Conservation (phyloP, 495 filamentous ascomycete genomes). For the Parmelia sp. region DNA sequence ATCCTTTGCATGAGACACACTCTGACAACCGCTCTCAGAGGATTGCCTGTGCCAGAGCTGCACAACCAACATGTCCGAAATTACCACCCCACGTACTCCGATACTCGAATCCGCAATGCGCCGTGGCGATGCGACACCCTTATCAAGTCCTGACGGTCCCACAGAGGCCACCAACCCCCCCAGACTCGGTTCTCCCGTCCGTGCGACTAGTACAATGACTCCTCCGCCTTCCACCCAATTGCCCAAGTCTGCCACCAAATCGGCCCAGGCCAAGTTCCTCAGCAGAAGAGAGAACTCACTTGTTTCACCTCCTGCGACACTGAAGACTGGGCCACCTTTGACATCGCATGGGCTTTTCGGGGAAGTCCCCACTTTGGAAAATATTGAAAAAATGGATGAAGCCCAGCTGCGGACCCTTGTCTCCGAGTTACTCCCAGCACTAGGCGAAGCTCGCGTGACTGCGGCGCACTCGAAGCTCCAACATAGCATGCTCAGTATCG, state of each 20-base stretch:
- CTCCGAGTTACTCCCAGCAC: slow-evolving; percentile 43
- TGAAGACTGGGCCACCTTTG: slow-evolving; percentile 45
- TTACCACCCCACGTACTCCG: slow-evolving; percentile 23
- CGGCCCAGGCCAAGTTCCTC: slow-evolving; percentile 2
- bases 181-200: slow-evolving; percentile 15
- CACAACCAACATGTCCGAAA: slow-evolving; percentile 22
- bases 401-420: slow-evolving; percentile 57
- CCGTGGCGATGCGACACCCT: slow-evolving; percentile 10
- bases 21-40: slow-evolving; percentile 4
- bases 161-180: slow-evolving; percentile 7
- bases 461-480: slow-evolving; percentile 90
- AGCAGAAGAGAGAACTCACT: slow-evolving; percentile 22
- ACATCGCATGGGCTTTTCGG: slow-evolving; percentile 40
- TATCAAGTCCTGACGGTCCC: slow-evolving; percentile 32
- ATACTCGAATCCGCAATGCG: slow-evolving; percentile 19
- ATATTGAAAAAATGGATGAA: slow-evolving; percentile 56
- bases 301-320: slow-evolving; percentile 52
- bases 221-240: slow-evolving; percentile 71
- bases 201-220: slow-evolving; percentile 49
- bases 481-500: slow-evolving; percentile 77
- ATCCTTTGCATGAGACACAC: not conserved
- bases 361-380: slow-evolving; percentile 52
- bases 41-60: not conserved
- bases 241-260: slow-evolving; percentile 31
- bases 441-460: slow-evolving; percentile 66